Base-by-base conservation (phyloP, 345 rosid species). In the Clarkia xantiana region DNA sequence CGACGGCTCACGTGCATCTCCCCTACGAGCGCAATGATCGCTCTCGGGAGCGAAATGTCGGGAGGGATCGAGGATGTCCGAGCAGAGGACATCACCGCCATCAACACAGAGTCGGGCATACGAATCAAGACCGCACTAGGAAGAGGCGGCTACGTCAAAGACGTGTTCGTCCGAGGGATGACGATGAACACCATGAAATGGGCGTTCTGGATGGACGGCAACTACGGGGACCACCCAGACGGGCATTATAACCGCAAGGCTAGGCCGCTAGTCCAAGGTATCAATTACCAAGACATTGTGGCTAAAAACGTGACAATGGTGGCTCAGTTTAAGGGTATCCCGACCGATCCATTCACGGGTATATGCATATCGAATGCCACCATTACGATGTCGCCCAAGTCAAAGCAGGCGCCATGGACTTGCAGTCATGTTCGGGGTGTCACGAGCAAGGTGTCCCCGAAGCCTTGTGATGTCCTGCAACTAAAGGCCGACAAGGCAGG, bases 1-100 rank as follows among this genome's bases (percentile, higher is more conserved):
- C 48, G 89, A 52, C 62, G 86, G 46, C 76, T 84, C 54, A 78
- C 86, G 0, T 84, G 94, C 72, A 64, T 78, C 16, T 80, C 89
- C 1, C 94, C 94, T 0, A 73, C 77, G 66, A 84, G 86, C 41
- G 94, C 89, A 5, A 68, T 78, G 52, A 79, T 78, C 11, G 94
- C 94, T 1, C 50, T 84, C 13, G 94, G 89, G 10, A 82, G 93
- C 45, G 93, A 82, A 59, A 82, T 82, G 86, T 82, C 87, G 0
- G 93, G 93, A 0, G 93, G 94, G 34, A 84, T 84, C 38, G 60
- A 78, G 44, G 94, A 84, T 14, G 84, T 84, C 3, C 61, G 94
- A 54, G 87, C 84, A n/a, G 89, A 84, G 56, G 94, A 81, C 63
- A 67, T 73, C 57, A 75, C 76, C 9, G 79, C 85, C 53, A 51